phyloP scores from a whole-genome alignment of 345 rosid genomes.

The Hibiscus tridactylites region DNA sequence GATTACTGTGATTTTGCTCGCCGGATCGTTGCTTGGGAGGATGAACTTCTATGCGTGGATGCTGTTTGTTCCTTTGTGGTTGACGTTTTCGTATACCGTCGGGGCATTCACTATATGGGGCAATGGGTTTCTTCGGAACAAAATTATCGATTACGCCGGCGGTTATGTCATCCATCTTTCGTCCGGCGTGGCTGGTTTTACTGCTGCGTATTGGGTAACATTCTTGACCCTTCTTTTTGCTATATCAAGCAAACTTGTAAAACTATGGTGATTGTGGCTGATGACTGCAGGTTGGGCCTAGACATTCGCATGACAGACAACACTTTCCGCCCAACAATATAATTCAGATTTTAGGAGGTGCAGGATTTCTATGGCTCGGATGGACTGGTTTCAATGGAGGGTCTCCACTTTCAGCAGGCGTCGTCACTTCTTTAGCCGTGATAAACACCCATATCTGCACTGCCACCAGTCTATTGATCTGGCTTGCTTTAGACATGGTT shows the following conservation, averaged over 20 bases:
- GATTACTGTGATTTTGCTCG: conserved; percentile 45
- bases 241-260: too few relatives aligned
- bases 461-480: conserved; percentile 46
- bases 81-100: conserved; percentile 33
- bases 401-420: conserved; percentile 31
- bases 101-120: conserved; percentile 58
- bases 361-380: conserved; percentile 63
- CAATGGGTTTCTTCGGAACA: conserved; percentile 20
- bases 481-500: conserved; percentile 53
- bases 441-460: conserved; percentile 51
- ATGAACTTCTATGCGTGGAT: conserved; percentile 68
- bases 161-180: conserved; percentile 67
- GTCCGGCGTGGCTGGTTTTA: conserved; percentile 64
- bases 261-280: not conserved
- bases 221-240: too few relatives aligned
- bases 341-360: conserved; percentile 54
- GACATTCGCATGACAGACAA: conserved; percentile 46
- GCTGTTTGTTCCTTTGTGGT: conserved; percentile 54
- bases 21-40: conserved; percentile 56
- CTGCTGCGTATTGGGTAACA: conserved; percentile 54
- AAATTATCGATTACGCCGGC: conserved; percentile 49
- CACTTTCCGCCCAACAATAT: conserved; percentile 65
- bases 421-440: conserved; percentile 35
- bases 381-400: conserved; percentile 73
- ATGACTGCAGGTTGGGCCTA: conserved; percentile 41